Percentiles rank a stretch among this genome's conserved stretches.
These are phyloP conservation scores for Candida namnaoensis DNA, from an alignment of 805 yeast genomes.

Conservation along the genomic window DNA sequence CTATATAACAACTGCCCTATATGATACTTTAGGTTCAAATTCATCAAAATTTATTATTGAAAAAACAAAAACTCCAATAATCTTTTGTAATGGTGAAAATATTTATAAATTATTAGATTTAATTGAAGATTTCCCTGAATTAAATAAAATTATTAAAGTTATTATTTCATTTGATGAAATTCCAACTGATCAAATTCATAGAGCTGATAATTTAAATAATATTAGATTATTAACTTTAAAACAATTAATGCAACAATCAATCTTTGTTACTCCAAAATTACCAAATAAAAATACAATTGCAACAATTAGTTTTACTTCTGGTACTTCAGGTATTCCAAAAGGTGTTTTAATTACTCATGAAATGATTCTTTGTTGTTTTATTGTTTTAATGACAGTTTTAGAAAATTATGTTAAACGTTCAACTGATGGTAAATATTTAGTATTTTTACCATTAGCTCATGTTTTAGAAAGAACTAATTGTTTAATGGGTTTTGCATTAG, in stretches of 20 bases:
- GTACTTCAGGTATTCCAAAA: constrained; percentile 62
- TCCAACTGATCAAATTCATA: constrained; percentile 20
- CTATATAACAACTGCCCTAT: constrained; percentile 35
- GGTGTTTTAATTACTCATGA: constrained; percentile 48
- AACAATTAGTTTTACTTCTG: constrained; percentile 59
- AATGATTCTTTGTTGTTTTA: constrained; percentile 16
- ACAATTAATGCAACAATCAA: constrained; percentile 27
- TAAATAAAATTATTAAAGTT: constrained; percentile 32
- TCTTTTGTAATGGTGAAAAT: constrained; percentile 26
- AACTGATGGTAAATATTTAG: constrained; percentile 5
- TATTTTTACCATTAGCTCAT: constrained; percentile 51
- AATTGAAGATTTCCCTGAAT: constrained; percentile 30
- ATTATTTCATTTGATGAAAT: constrained; percentile 37
- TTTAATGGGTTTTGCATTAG: constrained; percentile 34
- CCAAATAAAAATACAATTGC: constrained; percentile 38
- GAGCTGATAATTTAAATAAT: constrained; percentile 13
- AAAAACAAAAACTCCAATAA: constrained; percentile 50
- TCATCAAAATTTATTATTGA: constrained; percentile 50
- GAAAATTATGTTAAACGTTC: no score
- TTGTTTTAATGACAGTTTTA: no score
- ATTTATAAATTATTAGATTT: constrained; percentile 30
- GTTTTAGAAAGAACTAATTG: constrained; percentile 47
- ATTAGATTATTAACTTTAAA: constrained; percentile 19
- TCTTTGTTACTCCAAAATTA: constrained; percentile 28
- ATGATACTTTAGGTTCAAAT: constrained; percentile 44